Evolutionary conservation across 169 alveolate species (phyloP).

Genomic region (Eimeria acervulina): DNA sequence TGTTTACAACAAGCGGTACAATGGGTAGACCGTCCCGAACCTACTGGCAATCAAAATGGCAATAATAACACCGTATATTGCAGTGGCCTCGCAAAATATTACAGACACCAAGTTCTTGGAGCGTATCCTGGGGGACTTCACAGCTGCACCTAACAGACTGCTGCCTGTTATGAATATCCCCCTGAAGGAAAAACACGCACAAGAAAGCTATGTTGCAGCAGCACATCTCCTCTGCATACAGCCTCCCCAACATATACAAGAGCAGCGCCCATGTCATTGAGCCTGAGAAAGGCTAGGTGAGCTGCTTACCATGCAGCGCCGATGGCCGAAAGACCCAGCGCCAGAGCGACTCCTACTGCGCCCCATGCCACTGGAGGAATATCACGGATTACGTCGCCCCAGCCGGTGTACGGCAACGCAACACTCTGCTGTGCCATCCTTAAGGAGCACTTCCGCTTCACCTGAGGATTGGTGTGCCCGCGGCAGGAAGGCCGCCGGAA

Average conservation of each 20-base stretch:
- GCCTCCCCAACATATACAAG: not conserved
- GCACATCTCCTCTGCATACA: not conserved
- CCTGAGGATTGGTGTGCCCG: not conserved
- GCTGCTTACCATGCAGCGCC: constrained; percentile 87
- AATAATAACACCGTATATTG: constrained; percentile 97
- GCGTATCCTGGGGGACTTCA: constrained; percentile 99
- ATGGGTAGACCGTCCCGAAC: not conserved
- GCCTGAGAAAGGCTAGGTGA: too few species aligned
- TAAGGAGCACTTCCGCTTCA: not conserved
- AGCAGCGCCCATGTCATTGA: not conserved
- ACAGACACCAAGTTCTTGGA: constrained; percentile 99
- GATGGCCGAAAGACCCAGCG: constrained; percentile 87
- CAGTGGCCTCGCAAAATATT: constrained; percentile 99
- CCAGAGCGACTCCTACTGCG: constrained; percentile 86
- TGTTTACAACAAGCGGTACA: not conserved
- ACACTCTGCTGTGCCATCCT: constrained; percentile 45
- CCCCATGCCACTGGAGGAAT: constrained; percentile 84
- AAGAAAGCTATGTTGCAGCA: not conserved
- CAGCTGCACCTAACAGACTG: constrained; percentile 98
- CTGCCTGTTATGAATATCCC: constrained; percentile 99
- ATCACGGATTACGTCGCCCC: constrained; percentile 82
- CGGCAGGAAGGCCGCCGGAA: not conserved
- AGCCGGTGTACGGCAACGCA: constrained; percentile 61
- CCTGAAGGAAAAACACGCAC: constrained; percentile 76
- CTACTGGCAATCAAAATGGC: constrained; percentile 93